Base-by-base conservation (phyloP, 805 yeast genomes). In the Nakazawaea pomicola region DNA sequence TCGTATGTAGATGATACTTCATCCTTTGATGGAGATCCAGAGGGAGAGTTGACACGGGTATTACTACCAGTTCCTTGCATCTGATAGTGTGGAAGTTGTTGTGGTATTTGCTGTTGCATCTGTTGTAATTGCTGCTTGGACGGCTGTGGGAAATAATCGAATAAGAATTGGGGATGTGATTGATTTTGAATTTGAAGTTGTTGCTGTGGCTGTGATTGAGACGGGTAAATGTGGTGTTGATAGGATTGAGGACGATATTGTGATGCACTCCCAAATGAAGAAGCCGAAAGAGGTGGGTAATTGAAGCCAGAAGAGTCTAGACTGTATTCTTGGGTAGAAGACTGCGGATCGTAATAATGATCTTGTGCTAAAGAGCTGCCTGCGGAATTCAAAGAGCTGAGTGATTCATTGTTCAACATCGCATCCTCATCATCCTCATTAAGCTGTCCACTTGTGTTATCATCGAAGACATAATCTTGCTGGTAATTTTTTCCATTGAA, bases 391-490 rank as follows among this genome's bases (percentile, higher is more conserved):
- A 11, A 14, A 10, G 33, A 30, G 17, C 23, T 30, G 3, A 24
- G 15, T 17, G 24, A 21, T 21, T 32, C 25, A 6, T 10, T 23
- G 25, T 10, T 10, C 25, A 23, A 23, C 10, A 23, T 10, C 10
- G 28, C 11, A 21, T 34, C 29, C 10, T 23, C 18, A 23, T 23
- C 29, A 5, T 11, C 24, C 21, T 21, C 11, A 18, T 17, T 18
- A 18, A 7, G 21, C 6, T 23, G 29, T 23, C 29, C 17, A 17
- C 38, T 23, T n/a, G n/a, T n/a, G n/a, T 18, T 15, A 11, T 31
- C 34, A 15, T 38, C 41, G 24, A 16, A 23, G 7, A 38, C 41
- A 23, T 33, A 33, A 27, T 39, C 38, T 23, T 39, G 43, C 15
- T 19, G 27, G 17, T 39, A 39, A 28, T 39, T 33, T 17, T 28